Conservation (phyloP, 2,329 filamentous ascomycete species). For the Colletotrichum spinosum region DNA sequence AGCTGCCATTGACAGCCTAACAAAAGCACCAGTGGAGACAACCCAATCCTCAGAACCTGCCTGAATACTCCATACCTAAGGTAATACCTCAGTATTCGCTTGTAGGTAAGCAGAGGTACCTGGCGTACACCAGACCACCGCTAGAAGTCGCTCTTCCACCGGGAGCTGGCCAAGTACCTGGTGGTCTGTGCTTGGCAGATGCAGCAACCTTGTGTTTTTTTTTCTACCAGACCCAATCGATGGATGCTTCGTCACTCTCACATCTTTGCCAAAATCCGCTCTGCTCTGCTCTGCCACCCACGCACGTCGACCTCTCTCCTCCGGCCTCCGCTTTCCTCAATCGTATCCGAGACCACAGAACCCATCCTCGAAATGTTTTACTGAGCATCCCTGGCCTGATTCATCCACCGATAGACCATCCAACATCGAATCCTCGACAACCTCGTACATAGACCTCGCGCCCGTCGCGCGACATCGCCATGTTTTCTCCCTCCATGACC, state of each 20-base stretch:
- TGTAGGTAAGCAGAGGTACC: no score
- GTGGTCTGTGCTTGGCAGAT: conserved; percentile 51
- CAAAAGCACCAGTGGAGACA: no score
- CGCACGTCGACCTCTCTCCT: not conserved
- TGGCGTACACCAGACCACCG: no score
- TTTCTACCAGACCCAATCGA: conserved; percentile 46
- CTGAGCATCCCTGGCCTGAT: conserved; percentile 14
- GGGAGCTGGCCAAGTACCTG: conserved; percentile 21
- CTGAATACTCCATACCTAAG: no score
- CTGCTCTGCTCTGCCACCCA: conserved; percentile 31
- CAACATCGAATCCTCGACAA: conserved; percentile 29
- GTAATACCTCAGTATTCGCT: no score
- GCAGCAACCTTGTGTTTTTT: conserved; percentile 42
- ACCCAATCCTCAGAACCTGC: not conserved
- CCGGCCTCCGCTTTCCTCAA: conserved; percentile 32
- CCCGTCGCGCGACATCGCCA: conserved; percentile 47
- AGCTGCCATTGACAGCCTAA: conserved; percentile 12
- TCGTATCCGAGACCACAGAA: conserved; percentile 31
- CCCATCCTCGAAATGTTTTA: conserved; percentile 38
- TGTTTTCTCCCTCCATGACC: conserved; percentile 70
- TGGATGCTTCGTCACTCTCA: conserved; percentile 41
- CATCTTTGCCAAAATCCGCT: conserved; percentile 35
- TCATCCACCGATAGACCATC: conserved; percentile 13
- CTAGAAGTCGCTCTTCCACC: no score
- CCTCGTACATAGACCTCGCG: conserved; percentile 14